These are phyloP conservation scores for Misopates orontium DNA, from an alignment of 257 asterid genomes.

Conservation along the genomic window DNA sequence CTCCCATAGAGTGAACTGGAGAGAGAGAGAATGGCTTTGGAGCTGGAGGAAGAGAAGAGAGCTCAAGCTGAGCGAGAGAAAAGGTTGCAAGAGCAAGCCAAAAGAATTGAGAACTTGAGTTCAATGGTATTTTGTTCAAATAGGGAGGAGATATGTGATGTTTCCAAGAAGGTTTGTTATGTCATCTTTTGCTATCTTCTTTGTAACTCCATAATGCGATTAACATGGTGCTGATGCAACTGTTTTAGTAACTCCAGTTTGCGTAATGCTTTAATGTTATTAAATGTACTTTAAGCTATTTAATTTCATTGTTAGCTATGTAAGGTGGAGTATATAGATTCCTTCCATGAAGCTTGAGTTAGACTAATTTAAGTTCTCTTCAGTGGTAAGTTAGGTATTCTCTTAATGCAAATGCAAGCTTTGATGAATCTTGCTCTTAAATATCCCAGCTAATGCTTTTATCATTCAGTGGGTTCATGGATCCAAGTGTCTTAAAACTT, in stretches of 20 bases:
- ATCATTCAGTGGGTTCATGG: conserved; percentile 2
- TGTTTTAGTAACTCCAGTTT: background rate
- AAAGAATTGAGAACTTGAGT: conserved; percentile 84
- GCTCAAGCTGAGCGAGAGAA: conserved; percentile 91
- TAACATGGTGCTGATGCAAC: conserved; percentile 11
- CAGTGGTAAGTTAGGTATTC: background rate
- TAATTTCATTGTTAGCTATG: background rate
- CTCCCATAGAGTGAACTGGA: conserved; percentile 77
- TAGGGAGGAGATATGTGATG: conserved; percentile 59
- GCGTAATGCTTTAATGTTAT: background rate
- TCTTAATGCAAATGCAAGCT: conserved; percentile 2
- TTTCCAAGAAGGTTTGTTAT: conserved; percentile 60
- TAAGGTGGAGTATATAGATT: conserved; percentile 15
- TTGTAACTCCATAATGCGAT: conserved; percentile 5
- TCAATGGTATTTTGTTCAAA: conserved; percentile 84
- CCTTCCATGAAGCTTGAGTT: conserved; percentile 1
- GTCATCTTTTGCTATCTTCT: conserved; percentile 27
- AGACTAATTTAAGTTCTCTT: background rate
- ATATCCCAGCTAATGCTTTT: conserved; percentile 14
- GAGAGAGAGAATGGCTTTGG: conserved; percentile 93
- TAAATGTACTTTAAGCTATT: conserved; percentile 1
- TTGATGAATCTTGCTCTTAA: background rate
- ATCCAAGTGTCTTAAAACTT: conserved; percentile 12
- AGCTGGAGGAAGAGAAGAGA: conserved; percentile 94
- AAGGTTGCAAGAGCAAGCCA: conserved; percentile 89